Base-by-base conservation (phyloP, 345 rosid species). In the Moringa oleifera region DNA sequence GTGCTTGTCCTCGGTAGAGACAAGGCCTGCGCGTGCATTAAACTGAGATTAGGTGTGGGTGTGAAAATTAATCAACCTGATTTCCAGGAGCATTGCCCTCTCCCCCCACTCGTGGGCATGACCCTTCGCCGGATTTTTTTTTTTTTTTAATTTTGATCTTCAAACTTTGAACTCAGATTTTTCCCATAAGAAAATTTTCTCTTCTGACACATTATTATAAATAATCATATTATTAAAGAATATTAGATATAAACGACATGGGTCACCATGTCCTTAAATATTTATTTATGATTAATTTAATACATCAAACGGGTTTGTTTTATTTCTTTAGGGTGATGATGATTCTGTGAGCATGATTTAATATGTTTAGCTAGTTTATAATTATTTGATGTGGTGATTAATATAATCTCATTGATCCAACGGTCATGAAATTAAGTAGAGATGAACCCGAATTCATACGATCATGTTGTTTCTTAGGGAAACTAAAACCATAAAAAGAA, bases 21-120 rank as follows among this genome's bases (percentile, higher is more conserved):
- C 75, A 59, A 19, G 50, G 59, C 28, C 62, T 15, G 9, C 63
- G 51, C 53, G 62, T 4, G 21, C 70, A 52, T 58, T 23, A 23
- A 77, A 71, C 62, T 75, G 57, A 63, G 76, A 59, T 77, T 62
- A 19, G 50, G 59, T 37, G 62, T 15, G 9, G 65, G 51, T 57
- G 62, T 4, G 21, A 46, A 31, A 53, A 21, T 63, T 49, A 25
- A 65, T 45, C 53, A 72, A 64, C 65, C 83, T 21, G 74, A 78
- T 73, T 75, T 77, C 68, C 74, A 74, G 76, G 80, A 79, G 51
- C 80, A 76, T 53, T 79, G 89, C 74, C 59, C 19, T 47, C 53
- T 33, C 37, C 11, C 51, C 21, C 81, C 80, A 79, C 73, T 73
- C 79, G 76, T 74, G 75, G 74, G 74, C 81, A 78, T 82, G 81